Evolutionary conservation across 495 filamentous ascomycete species (phyloP).

Genomic region (Neurospora discreta): DNA sequence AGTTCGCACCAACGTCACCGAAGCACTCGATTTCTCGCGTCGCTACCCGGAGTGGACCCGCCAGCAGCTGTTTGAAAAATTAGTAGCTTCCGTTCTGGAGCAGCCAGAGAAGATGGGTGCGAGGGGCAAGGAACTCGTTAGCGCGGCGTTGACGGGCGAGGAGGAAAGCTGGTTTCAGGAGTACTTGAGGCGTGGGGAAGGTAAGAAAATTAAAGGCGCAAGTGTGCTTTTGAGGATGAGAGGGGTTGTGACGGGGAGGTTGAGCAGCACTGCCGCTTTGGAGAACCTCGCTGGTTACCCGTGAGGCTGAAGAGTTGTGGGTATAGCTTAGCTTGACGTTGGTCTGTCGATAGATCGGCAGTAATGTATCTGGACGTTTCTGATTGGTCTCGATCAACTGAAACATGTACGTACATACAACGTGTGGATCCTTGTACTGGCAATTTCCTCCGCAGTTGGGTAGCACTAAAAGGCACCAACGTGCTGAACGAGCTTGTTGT

Average conservation of each 20-base stretch:
- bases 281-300: background rate
- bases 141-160: slow-evolving; percentile 51
- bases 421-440: background rate
- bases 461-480: background rate
- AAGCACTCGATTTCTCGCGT: slow-evolving; percentile 64
- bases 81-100: slow-evolving; percentile 54
- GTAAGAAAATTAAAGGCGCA: slow-evolving; percentile 47
- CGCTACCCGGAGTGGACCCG: slow-evolving; percentile 49
- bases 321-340: background rate
- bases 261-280: background rate
- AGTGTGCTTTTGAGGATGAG: slow-evolving; percentile 63
- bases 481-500: background rate
- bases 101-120: slow-evolving; percentile 27
- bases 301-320: background rate
- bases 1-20: slow-evolving; percentile 52
- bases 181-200: slow-evolving; percentile 49
- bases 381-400: background rate
- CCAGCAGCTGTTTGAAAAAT: slow-evolving; percentile 49
- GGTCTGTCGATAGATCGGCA: background rate
- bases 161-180: slow-evolving; percentile 68
- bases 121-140: slow-evolving; percentile 57
- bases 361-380: background rate
- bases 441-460: background rate
- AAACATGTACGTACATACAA: background rate
- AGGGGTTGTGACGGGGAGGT: slow-evolving; percentile 30